phyloP scores from a whole-genome alignment of 2,329 filamentous ascomycete species.

The Zasmidium angulare region DNA sequence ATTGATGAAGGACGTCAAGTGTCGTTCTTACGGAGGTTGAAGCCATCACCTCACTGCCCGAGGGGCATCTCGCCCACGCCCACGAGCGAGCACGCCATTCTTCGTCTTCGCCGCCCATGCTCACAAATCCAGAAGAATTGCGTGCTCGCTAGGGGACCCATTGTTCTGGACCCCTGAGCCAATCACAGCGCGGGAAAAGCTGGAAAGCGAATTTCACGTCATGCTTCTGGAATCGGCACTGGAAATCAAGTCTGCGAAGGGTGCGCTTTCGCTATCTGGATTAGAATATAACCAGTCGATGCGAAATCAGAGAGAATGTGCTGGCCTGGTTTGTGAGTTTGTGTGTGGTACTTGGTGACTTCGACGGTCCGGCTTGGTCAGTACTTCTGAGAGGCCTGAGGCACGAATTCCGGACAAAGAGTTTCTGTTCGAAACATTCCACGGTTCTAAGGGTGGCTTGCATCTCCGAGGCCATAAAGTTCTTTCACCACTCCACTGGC shows the following conservation, averaged over 20 bases:
- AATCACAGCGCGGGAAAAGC: background rate
- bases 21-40: conserved; percentile 6
- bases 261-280: background rate
- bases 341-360: background rate
- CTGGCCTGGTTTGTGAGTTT: background rate
- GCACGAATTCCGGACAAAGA: background rate
- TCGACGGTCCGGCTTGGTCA: background rate
- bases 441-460: background rate
- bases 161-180: background rate
- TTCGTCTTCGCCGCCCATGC: conserved; percentile 1
- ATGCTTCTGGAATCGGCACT: background rate
- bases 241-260: background rate
- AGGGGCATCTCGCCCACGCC: background rate
- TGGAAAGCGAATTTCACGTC: background rate
- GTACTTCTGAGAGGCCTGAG: background rate
- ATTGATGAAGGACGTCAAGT: background rate
- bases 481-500: background rate
- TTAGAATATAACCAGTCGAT: background rate
- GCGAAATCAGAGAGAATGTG: background rate
- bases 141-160: background rate
- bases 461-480: background rate
- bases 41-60: background rate
- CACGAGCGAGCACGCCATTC: conserved; percentile 7
- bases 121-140: background rate
- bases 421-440: background rate